Conservation (phyloP, 129 eudicot genomes). For the Scalesia atractyloides region DNA sequence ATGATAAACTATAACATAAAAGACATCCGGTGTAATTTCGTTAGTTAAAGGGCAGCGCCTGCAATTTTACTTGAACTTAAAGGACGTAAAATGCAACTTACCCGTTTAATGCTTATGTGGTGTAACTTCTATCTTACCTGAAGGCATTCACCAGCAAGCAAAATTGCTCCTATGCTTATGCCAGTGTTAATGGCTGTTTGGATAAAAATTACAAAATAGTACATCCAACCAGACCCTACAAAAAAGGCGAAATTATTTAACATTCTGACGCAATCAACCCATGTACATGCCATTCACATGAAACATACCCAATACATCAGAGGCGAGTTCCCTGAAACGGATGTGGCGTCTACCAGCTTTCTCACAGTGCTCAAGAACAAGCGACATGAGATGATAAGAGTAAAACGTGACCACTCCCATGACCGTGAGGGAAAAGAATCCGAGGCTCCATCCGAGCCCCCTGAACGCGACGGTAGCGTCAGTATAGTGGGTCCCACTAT, state of each 20-base stretch:
- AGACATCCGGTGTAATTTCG: too few species aligned
- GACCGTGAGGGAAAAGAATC: slow-evolving; percentile 64
- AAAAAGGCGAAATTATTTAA: background rate
- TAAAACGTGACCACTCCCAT: slow-evolving; percentile 89
- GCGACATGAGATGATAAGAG: slow-evolving; percentile 84
- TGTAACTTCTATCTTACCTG: slow-evolving; percentile 52
- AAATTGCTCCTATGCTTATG: slow-evolving; percentile 83
- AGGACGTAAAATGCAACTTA: too few species aligned
- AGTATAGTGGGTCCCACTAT: slow-evolving; percentile 91
- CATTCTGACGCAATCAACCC: background rate
- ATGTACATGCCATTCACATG: background rate
- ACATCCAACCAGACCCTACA: slow-evolving; percentile 95
- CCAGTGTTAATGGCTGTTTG: slow-evolving; percentile 97
- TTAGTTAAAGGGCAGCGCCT: too few species aligned
- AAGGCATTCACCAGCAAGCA: slow-evolving; percentile 94
- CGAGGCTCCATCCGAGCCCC: slow-evolving; percentile 84
- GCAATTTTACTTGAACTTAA: too few species aligned
- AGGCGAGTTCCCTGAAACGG: slow-evolving; percentile 89
- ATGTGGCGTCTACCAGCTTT: slow-evolving; percentile 84
- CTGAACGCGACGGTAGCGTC: slow-evolving; percentile 74
- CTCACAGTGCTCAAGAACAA: slow-evolving; percentile 88
- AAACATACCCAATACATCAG: slow-evolving; percentile 65
- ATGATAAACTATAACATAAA: too few species aligned
- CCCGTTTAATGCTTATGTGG: background rate
- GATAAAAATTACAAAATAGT: slow-evolving; percentile 83